Evolutionary conservation across 257 asterid genomes (phyloP), one percentile per base, ranked within the genome.

Genomic region (Primulina eburnea): DNA sequence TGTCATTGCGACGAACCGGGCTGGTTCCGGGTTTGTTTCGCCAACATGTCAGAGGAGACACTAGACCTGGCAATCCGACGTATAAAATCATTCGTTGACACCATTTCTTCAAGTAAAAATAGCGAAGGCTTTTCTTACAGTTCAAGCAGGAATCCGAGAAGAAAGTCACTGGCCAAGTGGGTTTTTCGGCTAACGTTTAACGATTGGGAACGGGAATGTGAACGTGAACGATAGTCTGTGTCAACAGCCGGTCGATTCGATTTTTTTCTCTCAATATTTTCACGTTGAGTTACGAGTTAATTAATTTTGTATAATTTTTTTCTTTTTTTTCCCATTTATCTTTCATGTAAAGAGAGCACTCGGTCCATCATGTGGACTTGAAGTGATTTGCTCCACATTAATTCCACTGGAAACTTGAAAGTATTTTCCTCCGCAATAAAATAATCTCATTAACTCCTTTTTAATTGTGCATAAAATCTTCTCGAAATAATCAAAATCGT

Each of bases 1-100:
- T 91, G 92, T 72, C 97, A 90, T 70, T 90, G 92, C 64, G 40
- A 62, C 0, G 97, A 90, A 71, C 97, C 96, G 1, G 97, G 97
- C 0, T 90, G 97, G 97, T 88, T 90, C 61, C 82, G 97, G 12
- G 80, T 82, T 28, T 91, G 97, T 71, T 91, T 89, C 18, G 97
- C 97, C 12, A 89, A 91, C 77, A 87, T 91, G 95, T 85, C 95
- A 0, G 92, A 85, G 38, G 89, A 80, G 18, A 84, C 96, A 1
- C 73, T 91, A 6, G 61, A 82, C n/a, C 64, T 79, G 2, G 97
- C 97, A 7, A 84, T 89, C 75, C 64, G 59, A 30, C 84, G 96
- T n/a, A 43, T 87, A 0, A 77, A 78, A 38, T 62, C 62, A 11
- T 91, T 87, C 50, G 92, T 79, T 0, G 74, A 75, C 18, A 67